Base-by-base conservation (phyloP, 441 rosid species). In the Pelargonium citronellum region DNA sequence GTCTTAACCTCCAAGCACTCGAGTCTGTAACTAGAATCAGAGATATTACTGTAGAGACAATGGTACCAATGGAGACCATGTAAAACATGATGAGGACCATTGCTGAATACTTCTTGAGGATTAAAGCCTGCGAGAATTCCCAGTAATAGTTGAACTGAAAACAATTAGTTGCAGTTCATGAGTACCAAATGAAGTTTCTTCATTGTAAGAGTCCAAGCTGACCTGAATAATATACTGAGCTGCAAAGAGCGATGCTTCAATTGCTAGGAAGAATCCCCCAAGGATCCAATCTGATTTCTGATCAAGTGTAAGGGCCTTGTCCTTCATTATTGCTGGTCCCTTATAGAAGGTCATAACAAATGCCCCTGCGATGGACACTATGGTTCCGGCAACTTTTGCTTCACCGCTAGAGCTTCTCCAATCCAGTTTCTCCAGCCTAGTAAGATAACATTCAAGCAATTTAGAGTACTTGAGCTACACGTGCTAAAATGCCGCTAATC, bases 31-130 rank as follows among this genome's bases (percentile, higher is more conserved):
- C 89, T 0, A 15, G 39, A 16, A 78, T 43, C 68, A 83, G 19
- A 63, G 85, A 73, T 41, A 80, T 73, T 30, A 68, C 20, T 6
- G 78, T 73, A 58, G 82, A 74, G 19, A 81, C 66, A 60, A 79
- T 39, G 5, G 84, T 71, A 49, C 10, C 24, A 0, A 81, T 77
- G 62, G 74, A 60, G 74, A 19, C 41, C 16, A 65, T 57, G 39
- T 73, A 82, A 11, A 78, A 76, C 55, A 81, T 73, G 69, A 83
- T 67, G 19, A 72, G 76, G 5, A 80, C 61, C 24, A 83, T 76
- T 1, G 82, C 79, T 0, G 88, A 84, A 79, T 76, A 85, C 37
- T 77, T 76, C 47, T 34, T 74, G 30, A 89, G 73, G 43, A 84
- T 74, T 46, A 81, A 64, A 2, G 84, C 66, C 90, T 85, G 82